These are phyloP conservation scores for Quercus phellos DNA, from an alignment of 331 rosid genomes.

Conservation along the genomic window DNA sequence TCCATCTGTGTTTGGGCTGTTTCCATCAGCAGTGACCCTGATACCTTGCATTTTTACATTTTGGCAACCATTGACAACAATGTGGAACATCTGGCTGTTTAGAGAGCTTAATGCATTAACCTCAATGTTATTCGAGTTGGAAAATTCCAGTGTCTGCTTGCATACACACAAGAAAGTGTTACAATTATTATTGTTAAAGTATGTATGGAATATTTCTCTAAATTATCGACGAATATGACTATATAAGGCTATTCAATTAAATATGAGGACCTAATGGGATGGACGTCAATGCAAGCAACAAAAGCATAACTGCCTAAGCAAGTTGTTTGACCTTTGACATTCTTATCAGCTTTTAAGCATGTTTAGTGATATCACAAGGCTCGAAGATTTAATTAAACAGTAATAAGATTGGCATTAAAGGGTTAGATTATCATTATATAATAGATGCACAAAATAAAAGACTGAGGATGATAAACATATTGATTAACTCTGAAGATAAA, in stretches of 20 bases:
- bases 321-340: neutral
- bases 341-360: neutral
- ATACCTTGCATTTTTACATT: constrained; percentile 46
- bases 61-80: constrained; percentile 48
- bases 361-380: no score
- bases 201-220: no score
- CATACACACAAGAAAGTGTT: neutral
- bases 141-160: constrained; percentile 41
- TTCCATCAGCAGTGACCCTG: constrained; percentile 32
- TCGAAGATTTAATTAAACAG: no score
- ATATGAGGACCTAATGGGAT: no score
- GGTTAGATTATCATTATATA: no score
- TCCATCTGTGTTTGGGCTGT: constrained; percentile 61
- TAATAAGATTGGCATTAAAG: no score
- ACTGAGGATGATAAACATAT: no score
- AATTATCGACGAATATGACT: no score
- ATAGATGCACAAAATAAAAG: no score
- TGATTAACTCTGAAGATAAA: no score
- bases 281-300: no score
- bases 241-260: no score
- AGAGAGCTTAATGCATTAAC: constrained; percentile 40
- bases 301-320: neutral
- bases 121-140: constrained; percentile 37
- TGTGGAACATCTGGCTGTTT: constrained; percentile 59
- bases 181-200: neutral